Evolutionary conservation across 768 basidiomycete genomes (phyloP).

Genomic region (Galerina sulciceps): DNA sequence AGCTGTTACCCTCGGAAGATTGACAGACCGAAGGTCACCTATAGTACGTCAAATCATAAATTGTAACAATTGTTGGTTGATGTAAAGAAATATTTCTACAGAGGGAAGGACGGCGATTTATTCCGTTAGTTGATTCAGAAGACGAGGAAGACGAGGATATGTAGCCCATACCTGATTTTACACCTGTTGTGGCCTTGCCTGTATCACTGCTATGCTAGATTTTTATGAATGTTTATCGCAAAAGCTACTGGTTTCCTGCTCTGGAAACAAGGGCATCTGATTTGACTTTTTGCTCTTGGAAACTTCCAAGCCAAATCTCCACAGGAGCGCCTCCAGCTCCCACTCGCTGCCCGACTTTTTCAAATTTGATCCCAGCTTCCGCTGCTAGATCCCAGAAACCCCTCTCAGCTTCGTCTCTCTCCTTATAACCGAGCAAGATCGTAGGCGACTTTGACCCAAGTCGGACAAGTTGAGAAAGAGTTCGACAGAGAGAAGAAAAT

Average conservation of each 20-base stretch:
- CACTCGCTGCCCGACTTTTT: constrained; percentile 50
- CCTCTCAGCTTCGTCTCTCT: constrained; percentile 79
- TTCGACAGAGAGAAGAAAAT: constrained; percentile 78
- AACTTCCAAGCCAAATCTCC: constrained; percentile 61
- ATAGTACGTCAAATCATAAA: constrained; percentile 20
- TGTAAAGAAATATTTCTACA: constrained; percentile 14
- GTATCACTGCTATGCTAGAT: too few species aligned
- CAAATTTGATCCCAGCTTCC: constrained; percentile 58
- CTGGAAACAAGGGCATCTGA: too few species aligned
- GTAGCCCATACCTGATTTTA: too few species aligned
- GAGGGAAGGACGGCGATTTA: constrained; percentile 52
- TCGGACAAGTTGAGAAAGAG: constrained; percentile 56
- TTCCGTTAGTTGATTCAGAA: constrained; percentile 50
- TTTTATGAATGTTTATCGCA: too few species aligned
- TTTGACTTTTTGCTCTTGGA: neutral
- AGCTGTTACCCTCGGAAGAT: constrained; percentile 7
- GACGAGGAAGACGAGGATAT: constrained; percentile 37
- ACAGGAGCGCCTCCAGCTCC: constrained; percentile 70
- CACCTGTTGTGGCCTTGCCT: neutral
- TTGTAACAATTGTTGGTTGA: neutral
- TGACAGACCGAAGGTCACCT: constrained; percentile 29
- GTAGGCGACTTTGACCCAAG: constrained; percentile 36
- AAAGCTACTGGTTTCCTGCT: too few species aligned
- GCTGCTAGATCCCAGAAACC: constrained; percentile 69
- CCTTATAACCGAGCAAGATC: constrained; percentile 84